Conservation (phyloP, 345 rosid species). For the Lenwebbia sp. region DNA sequence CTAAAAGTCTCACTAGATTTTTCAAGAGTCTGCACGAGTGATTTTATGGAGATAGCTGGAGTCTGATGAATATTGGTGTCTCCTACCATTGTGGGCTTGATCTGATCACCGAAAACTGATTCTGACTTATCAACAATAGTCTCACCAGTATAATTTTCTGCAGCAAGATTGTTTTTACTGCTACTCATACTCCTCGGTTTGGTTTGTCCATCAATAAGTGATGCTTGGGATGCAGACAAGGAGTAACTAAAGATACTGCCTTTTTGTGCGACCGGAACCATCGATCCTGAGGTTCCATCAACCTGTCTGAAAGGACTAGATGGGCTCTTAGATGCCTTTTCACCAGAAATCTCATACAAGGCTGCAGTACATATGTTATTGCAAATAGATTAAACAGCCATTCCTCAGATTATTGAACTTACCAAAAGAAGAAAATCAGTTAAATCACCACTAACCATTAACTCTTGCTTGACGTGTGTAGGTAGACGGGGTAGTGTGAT, state of each 20-base stretch:
- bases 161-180: slow-evolving; percentile 11
- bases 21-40: slow-evolving; percentile 16
- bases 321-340: slow-evolving; percentile 27
- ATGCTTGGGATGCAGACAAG: slow-evolving; percentile 22
- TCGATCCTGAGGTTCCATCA: slow-evolving; percentile 13
- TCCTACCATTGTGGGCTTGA: slow-evolving; percentile 18
- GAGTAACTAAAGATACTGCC: slow-evolving; percentile 15
- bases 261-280: slow-evolving; percentile 16
- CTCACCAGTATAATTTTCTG: slow-evolving; percentile 10
- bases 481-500: slow-evolving; percentile 30
- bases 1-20: slow-evolving; percentile 23
- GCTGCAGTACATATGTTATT: slow-evolving; percentile 23
- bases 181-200: background rate
- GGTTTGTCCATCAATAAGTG: slow-evolving; percentile 11
- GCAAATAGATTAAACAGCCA: slow-evolving; percentile 6
- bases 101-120: slow-evolving; percentile 16
- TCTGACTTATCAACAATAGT: slow-evolving; percentile 24
- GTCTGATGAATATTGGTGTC: slow-evolving; percentile 18
- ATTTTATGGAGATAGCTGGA: slow-evolving; percentile 11
- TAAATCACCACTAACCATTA: slow-evolving; percentile 31
- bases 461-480: slow-evolving; percentile 16
- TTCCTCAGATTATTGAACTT: background rate
- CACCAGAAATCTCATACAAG: slow-evolving; percentile 14
- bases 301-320: slow-evolving; percentile 24
- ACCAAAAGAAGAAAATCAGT: background rate